Conservation (phyloP, 1,284 basidiomycete species). For the Athelia psychrophila region DNA sequence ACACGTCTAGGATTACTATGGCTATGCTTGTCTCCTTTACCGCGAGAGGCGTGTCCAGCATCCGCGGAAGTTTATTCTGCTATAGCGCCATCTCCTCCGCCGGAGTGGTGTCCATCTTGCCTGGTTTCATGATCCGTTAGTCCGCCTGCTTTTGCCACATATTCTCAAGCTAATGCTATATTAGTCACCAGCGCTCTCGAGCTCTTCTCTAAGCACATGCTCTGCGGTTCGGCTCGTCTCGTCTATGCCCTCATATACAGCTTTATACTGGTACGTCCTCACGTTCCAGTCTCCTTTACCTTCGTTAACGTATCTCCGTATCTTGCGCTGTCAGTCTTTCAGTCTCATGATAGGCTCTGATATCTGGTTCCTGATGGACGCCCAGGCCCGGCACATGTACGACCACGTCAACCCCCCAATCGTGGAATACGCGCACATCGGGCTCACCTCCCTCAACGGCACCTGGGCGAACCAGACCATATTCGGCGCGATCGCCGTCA, state of each 20-base stretch:
- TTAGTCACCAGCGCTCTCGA: conserved; percentile 81
- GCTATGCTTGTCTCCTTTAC: conserved; percentile 82
- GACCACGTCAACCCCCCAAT: conserved; percentile 43
- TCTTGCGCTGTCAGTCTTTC: conserved; percentile 56
- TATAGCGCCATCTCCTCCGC: conserved; percentile 83
- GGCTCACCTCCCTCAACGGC: conserved; percentile 58
- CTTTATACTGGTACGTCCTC: conserved; percentile 62
- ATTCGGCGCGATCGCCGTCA: conserved; percentile 62
- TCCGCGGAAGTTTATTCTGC: conserved; percentile 70
- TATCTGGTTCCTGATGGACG: conserved; percentile 76
- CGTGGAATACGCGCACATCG: conserved; percentile 52
- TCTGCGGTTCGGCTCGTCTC: conserved; percentile 85
- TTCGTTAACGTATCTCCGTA: conserved; percentile 1
- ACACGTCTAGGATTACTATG: conserved; percentile 63
- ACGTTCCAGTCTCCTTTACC: conserved; percentile 8
- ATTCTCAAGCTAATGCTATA: background rate
- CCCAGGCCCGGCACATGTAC: conserved; percentile 52
- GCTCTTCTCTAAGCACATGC: conserved; percentile 78
- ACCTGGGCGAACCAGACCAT: conserved; percentile 42
- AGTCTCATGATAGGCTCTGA: conserved; percentile 86
- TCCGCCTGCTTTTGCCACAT: conserved; percentile 39
- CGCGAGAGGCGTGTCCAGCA: conserved; percentile 69
- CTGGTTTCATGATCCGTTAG: conserved; percentile 76
- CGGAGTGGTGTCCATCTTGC: conserved; percentile 76
- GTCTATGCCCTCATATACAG: conserved; percentile 90